Base-by-base conservation (phyloP, 352 stramenopile species). In the Phytophthora fragariaefolia region DNA sequence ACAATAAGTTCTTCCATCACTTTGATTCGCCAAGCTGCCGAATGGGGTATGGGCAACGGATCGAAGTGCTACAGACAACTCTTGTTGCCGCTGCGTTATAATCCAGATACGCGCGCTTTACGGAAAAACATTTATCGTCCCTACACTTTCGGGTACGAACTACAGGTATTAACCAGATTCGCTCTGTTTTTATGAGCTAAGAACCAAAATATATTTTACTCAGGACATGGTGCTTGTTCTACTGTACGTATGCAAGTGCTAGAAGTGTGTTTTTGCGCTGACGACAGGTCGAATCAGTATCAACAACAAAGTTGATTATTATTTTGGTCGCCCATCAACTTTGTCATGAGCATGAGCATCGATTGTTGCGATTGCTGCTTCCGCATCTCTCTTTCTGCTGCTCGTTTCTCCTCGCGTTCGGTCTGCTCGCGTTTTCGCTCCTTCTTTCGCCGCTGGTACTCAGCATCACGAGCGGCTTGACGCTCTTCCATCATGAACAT, bases 1-100 rank as follows among this genome's bases (percentile, higher is more conserved):
- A 45, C 24, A 20, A 50, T 63, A 32, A 56, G 56, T 38, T 38
- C 30, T 17, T 8, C 30, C 30, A 38, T 38, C 30, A 38, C 30
- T 38, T 17, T 1, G 30, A 38, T 38, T 2, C 30, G 30, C 9
- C 30, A 38, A 38, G 30, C 3, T 38, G 30, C 30, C 30, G 30
- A 38, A 38, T 42, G 34, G 34, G 34, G 34, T 42, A 42, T 42
- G 34, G 34, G 34, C 34, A 42, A 5, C 4, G 34, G 17, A 18
- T 42, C 34, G 13, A 42, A 42, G 34, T 42, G 34, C 34, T 42
- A 42, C 34, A 42, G 34, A 42, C 34, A 42, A 20, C 34, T 42
- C 34, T 17, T 42, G 34, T 42, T 42, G 34, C 34, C 34, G 34
- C 34, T 42, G 34, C 34, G 3, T n/a, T 17, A 42, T 15, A 20